phyloP scores from a whole-genome alignment of 768 basidiomycete genomes.

The Tylopilus sp. region DNA sequence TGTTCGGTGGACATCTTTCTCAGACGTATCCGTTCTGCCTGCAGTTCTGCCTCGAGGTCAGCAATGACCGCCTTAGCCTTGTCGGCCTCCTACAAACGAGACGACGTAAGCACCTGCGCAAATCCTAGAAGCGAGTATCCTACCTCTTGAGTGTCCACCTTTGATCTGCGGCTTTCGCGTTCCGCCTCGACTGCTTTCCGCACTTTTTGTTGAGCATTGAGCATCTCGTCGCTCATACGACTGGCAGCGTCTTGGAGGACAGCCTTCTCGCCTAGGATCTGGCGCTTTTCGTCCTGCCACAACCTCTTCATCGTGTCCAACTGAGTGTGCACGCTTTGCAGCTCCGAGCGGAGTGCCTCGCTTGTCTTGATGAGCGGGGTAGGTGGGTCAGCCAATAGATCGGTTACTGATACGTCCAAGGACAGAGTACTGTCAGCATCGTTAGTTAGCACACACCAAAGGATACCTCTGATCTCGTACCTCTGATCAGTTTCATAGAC shows the following conservation, averaged over 20 bases:
- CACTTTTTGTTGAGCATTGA: slow-evolving; percentile 53
- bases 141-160: slow-evolving; percentile 54
- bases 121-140: slow-evolving; percentile 10
- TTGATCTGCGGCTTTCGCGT: slow-evolving; percentile 46
- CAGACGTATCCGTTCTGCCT: slow-evolving; percentile 64
- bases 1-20: slow-evolving; percentile 64
- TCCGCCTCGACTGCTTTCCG: slow-evolving; percentile 52
- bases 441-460: slow-evolving; percentile 12
- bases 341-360: slow-evolving; percentile 57
- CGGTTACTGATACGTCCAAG: slow-evolving; percentile 46
- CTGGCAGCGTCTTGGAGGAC: slow-evolving; percentile 69
- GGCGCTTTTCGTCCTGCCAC: slow-evolving; percentile 67
- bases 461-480: slow-evolving; percentile 33
- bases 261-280: slow-evolving; percentile 66
- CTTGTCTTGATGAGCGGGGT: slow-evolving; percentile 67
- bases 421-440: slow-evolving; percentile 39
- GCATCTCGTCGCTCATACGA: slow-evolving; percentile 61
- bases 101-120: neutral
- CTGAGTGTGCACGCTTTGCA: slow-evolving; percentile 60
- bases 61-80: slow-evolving; percentile 60
- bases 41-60: slow-evolving; percentile 70
- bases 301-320: slow-evolving; percentile 60
- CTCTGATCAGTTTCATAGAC: slow-evolving; percentile 55
- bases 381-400: slow-evolving; percentile 54
- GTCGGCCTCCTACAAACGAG: slow-evolving; percentile 57